Base-by-base conservation (phyloP, 257 asterid species). In the Solanum acaule region DNA sequence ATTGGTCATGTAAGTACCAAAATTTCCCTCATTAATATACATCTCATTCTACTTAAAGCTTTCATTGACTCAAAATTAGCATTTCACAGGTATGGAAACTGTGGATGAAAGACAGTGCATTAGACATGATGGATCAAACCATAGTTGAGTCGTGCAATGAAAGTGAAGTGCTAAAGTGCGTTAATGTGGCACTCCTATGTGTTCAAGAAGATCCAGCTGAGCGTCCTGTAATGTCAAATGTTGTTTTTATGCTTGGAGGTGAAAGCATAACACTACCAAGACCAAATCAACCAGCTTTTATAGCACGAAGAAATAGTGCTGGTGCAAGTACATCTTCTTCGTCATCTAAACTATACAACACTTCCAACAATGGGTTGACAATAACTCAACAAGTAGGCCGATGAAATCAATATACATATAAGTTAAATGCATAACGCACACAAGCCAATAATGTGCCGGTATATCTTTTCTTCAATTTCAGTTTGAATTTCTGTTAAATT, bases 191-290 rank as follows among this genome's bases (percentile, higher is more conserved):
- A 2, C 88, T 91, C 2, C 34, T 91, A 61, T 91, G 93, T 22
- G 91, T 91, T 23, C 90, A 89, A 44, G 91, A 89, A 86, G 90
- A 91, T 78, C 90, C 91, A 6, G n/a, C 18, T 10, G 88, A 91
- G 27, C 88, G 93, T 10, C 93, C 92, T 20, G 79, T 91, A 75
- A 91, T 89, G 92, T 65, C 90, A 12, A 59, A 86, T 23, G 91
- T 91, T 10, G 84, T 91, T 9, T 8, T 33, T 16, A 89, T 89
- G 93, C 86, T 91, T 13, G 59, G 83, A 34, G 76, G 86, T 44
- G 90, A 89, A 88, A 78, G 63, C n/a, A 46, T 86, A 31, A 37
- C 87, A 49, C 85, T 89, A 31, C 88, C 90, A 18, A 22, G 38
- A 22, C 93, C 92, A 16, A 70, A 84, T 35, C 90, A 89, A 86